Base-by-base conservation (phyloP, 345 rosid genomes). In the Gossypioides kirkii region DNA sequence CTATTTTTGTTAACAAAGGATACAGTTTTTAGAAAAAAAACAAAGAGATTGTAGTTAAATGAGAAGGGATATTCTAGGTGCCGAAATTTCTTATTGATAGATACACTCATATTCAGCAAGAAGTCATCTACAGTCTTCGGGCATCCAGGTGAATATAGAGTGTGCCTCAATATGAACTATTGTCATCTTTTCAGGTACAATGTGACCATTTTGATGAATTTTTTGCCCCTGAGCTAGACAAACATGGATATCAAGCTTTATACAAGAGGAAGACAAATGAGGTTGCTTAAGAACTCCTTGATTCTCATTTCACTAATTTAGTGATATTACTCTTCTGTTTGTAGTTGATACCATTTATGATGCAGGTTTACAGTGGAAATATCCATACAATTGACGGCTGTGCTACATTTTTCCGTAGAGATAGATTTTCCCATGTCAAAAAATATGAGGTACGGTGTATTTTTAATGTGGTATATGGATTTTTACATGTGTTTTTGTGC, bases 371-470 rank as follows among this genome's bases (percentile, higher is more conserved):
- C 71, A 78, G 61, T 54, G 98, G 93, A 75, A 87, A 83, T 80
- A 54, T 82, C 55, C 80, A 68, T 64, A 80, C 85, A 36, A 85
- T 91, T 71, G 98, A 95, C 78, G 99, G 99, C 1, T 92, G 98
- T 84, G 99, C 99, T 73, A 95, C 96, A 23, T 91, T 92, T 78
- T 95, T 91, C 72, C 89, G 98, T 69, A 87, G 96, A 80, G 96
- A 92, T 75, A 91, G 96, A 78, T 95, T 95, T 85, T 87, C 98
- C 46, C 98, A 92, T 83, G 99, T 95, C 64, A 95, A 95, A 78
- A 92, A 95, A 91, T 95, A 95, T 26, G 98, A 95, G 97, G 99
- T 92, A 52, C 25, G 84, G 18, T 75, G 60, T 43, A 25, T 66
- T 77, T 73, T 56, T 42, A 32, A 10, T 66, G 56, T 38, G 16